These are phyloP conservation scores for Penicillium cosmopolitanum DNA, from an alignment of 495 filamentous ascomycete genomes.

Conservation along the genomic window DNA sequence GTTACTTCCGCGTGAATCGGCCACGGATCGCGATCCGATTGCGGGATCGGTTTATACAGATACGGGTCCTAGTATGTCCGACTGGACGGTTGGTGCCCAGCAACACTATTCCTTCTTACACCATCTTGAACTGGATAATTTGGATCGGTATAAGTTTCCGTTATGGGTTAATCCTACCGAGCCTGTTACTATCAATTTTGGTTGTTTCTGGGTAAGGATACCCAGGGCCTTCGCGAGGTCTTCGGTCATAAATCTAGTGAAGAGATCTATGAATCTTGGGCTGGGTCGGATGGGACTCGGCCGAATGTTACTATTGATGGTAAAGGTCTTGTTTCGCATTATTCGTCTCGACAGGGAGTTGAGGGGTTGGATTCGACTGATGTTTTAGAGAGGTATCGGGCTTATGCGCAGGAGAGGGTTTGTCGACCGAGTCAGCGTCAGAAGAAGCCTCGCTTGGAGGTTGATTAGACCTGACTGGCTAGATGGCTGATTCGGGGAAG, in stretches of 20 bases:
- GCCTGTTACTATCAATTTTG: slow-evolving; percentile 49
- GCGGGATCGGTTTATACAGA: slow-evolving; percentile 34
- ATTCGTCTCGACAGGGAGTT: slow-evolving; percentile 39
- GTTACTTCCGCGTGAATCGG: slow-evolving; percentile 28
- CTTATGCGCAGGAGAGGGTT: slow-evolving; percentile 55
- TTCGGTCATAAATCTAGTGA: slow-evolving; percentile 16
- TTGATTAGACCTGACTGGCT: not conserved
- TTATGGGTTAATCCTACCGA: slow-evolving; percentile 49
- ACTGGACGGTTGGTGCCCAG: slow-evolving; percentile 57
- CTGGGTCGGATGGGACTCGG: slow-evolving; percentile 7
- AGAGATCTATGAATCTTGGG: slow-evolving; percentile 5
- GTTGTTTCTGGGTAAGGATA: slow-evolving; percentile 52
- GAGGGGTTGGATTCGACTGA: slow-evolving; percentile 52
- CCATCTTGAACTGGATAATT: slow-evolving; percentile 49
- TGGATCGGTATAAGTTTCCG: slow-evolving; percentile 56
- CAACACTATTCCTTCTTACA: slow-evolving; percentile 59
- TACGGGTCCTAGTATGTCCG: slow-evolving; percentile 37
- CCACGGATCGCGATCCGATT: slow-evolving; percentile 35
- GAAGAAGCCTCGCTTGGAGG: not conserved
- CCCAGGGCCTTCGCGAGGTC: slow-evolving; percentile 18
- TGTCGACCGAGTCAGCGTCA: slow-evolving; percentile 25
- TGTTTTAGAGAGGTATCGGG: slow-evolving; percentile 53
- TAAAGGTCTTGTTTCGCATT: slow-evolving; percentile 54
- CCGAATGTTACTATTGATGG: slow-evolving; percentile 53
- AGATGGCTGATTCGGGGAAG: not conserved